Conservation (phyloP, 2,329 filamentous ascomycete genomes). For the Immersiporthe knoxdaviesiana region DNA sequence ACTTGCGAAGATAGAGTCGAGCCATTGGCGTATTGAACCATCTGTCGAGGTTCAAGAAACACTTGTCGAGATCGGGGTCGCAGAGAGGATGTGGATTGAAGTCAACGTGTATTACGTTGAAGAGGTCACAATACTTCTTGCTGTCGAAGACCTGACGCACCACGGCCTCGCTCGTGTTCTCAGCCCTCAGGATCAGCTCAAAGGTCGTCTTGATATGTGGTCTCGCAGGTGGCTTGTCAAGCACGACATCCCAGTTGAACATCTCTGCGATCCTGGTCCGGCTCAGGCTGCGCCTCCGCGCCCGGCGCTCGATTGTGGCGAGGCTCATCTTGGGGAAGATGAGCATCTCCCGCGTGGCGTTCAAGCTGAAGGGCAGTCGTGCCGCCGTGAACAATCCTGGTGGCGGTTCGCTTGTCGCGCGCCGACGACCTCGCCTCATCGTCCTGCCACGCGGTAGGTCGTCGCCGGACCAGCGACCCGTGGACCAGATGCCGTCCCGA, state of each 20-base stretch:
- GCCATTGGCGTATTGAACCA: background rate
- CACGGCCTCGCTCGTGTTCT: background rate
- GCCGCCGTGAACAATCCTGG: conserved; percentile 30
- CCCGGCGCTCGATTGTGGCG: conserved; percentile 38
- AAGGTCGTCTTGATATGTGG: background rate
- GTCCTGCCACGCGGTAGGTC: conserved; percentile 10
- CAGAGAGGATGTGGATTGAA: background rate
- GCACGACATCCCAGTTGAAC: conserved; percentile 37
- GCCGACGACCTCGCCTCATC: conserved; percentile 11
- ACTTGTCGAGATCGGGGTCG: background rate
- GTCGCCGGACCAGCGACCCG: conserved; percentile 5
- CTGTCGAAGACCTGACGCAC: background rate
- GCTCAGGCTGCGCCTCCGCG: conserved; percentile 42
- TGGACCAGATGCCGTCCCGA: conserved; percentile 23
- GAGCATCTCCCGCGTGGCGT: conserved; percentile 38
- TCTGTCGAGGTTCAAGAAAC: background rate
- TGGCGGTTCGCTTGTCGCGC: conserved; percentile 26
- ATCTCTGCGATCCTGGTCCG: conserved; percentile 41
- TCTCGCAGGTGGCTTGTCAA: background rate
- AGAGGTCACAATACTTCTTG: background rate
- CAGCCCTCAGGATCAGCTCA: too few relatives aligned
- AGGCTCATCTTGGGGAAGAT: conserved; percentile 39
- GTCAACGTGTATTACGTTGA: background rate
- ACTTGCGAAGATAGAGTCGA: background rate
- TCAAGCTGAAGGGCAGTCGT: conserved; percentile 31